A percentile compares a stretch with the other conserved stretches of the same genome.
phyloP scores from a whole-genome alignment of 2,329 filamentous ascomycete genomes.

The Paradendryphiella salina region DNA sequence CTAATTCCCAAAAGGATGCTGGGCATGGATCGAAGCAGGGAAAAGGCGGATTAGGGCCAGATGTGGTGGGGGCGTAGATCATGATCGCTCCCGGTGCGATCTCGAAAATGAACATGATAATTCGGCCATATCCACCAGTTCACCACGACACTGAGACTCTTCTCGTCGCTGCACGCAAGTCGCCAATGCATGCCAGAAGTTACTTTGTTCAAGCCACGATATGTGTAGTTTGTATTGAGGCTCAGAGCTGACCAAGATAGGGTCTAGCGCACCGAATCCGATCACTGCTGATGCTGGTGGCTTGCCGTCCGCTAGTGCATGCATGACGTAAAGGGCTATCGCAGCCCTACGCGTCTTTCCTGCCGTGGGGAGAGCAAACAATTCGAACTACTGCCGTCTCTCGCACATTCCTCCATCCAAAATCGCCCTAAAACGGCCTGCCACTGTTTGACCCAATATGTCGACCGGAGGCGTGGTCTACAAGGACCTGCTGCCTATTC shows the following conservation, averaged over 20 bases:
- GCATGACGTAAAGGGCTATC: slow-evolving; percentile 24
- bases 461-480: slow-evolving; percentile 38
- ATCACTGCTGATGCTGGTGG: slow-evolving; percentile 16
- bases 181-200: neutral
- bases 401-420: neutral
- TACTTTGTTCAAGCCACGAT: neutral
- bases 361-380: slow-evolving; percentile 14
- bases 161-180: neutral
- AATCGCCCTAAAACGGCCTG: neutral
- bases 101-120: neutral
- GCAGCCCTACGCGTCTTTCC: slow-evolving; percentile 6
- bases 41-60: slow-evolving; percentile 3
- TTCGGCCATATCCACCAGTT: neutral
- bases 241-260: neutral
- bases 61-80: slow-evolving; percentile 12
- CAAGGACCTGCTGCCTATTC: slow-evolving; percentile 45
- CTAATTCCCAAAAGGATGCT: neutral
- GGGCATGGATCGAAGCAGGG: slow-evolving; percentile 13
- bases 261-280: neutral
- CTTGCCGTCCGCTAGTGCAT: slow-evolving; percentile 17
- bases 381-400: slow-evolving; percentile 2
- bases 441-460: slow-evolving; percentile 25
- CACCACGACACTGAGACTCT: neutral
- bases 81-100: slow-evolving; percentile 3
- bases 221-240: neutral